A percentile compares a stretch with the other conserved stretches of the same genome.
Evolutionary conservation across 1,284 basidiomycete genomes (phyloP).

Genomic region (Ceratobasidium papillatum): DNA sequence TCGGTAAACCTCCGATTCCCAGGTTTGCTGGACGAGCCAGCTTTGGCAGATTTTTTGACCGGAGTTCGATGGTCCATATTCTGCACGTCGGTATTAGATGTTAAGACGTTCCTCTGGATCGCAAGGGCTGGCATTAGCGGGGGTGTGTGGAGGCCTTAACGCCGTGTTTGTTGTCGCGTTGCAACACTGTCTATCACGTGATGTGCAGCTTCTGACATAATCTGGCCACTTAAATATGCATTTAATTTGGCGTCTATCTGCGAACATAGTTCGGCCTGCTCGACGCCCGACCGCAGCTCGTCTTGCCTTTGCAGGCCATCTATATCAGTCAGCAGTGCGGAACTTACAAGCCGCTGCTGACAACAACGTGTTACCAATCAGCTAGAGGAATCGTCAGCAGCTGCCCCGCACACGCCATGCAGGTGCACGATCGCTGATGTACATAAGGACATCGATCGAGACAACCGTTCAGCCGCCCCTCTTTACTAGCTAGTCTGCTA

Average conservation of each 20-base stretch:
- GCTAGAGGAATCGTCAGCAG: slow-evolving; percentile 5
- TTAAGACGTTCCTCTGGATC: slow-evolving; percentile 7
- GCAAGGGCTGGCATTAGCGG: slow-evolving; percentile 17
- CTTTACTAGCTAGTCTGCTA: neutral
- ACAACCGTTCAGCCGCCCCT: slow-evolving; percentile 8
- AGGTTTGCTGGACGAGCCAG: slow-evolving; percentile 16
- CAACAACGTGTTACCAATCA: neutral
- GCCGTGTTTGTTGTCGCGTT: slow-evolving; percentile 18
- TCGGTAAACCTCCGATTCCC: slow-evolving; percentile 54
- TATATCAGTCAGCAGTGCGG: slow-evolving; percentile 10
- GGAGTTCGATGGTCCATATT: slow-evolving; percentile 30
- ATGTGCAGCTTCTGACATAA: neutral
- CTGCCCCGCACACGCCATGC: neutral
- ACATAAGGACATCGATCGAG: neutral
- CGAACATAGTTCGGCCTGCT: neutral
- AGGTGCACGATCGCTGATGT: neutral
- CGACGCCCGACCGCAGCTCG: neutral
- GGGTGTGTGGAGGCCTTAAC: neutral
- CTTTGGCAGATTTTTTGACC: slow-evolving; percentile 11
- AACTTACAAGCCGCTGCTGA: neutral
- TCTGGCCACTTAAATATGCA: neutral
- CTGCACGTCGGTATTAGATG: slow-evolving; percentile 11
- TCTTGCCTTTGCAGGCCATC: neutral
- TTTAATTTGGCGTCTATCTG: neutral
- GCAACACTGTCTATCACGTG: neutral